A percentile compares a stretch with the other conserved stretches of the same genome.
phyloP scores from a whole-genome alignment of 2,329 filamentous ascomycete genomes.

The Zymoseptoria ardabiliae region DNA sequence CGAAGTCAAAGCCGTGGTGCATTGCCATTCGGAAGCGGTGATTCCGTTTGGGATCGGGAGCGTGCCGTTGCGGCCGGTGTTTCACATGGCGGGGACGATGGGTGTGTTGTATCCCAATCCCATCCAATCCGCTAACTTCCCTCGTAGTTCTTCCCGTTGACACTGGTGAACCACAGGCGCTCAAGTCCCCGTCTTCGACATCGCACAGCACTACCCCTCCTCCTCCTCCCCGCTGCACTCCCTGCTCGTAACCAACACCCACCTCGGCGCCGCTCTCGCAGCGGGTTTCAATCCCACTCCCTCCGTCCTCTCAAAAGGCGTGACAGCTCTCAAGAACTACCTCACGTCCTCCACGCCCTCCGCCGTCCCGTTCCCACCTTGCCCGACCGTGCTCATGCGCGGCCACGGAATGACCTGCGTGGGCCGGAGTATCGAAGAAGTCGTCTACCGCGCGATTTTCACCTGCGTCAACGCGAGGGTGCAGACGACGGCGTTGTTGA shows the following conservation, averaged over 20 bases:
- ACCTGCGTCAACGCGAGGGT: conserved; percentile 34
- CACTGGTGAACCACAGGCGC: conserved; percentile 12
- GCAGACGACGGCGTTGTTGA: conserved; percentile 33
- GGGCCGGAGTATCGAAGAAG: conserved; percentile 37
- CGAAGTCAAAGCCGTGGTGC: conserved; percentile 38
- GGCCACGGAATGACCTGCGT: conserved; percentile 41
- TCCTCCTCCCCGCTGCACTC: conserved; percentile 23
- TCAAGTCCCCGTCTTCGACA: conserved; percentile 30
- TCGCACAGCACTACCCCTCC: conserved; percentile 25
- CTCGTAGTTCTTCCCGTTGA: too few relatives aligned
- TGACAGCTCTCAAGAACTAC: conserved; percentile 26
- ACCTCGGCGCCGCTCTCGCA: conserved; percentile 30
- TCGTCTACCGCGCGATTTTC: conserved; percentile 40
- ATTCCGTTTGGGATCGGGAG: conserved; percentile 37
- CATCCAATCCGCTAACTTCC: too few relatives aligned
- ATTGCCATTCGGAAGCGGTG: conserved; percentile 37
- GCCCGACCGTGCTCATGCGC: conserved; percentile 32
- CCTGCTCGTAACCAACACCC: conserved; percentile 28
- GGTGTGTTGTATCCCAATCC: too few relatives aligned
- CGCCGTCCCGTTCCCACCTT: conserved; percentile 17
- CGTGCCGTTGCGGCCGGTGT: conserved; percentile 37
- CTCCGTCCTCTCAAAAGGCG: conserved; percentile 20
- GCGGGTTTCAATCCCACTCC: conserved; percentile 24
- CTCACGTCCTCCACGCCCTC: conserved; percentile 18
- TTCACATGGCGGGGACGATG: conserved; percentile 40